Percentiles rank a stretch among this genome's conserved stretches.
These are phyloP conservation scores for Lantana camara DNA, from an alignment of 257 asterid species.

Conservation along the genomic window DNA sequence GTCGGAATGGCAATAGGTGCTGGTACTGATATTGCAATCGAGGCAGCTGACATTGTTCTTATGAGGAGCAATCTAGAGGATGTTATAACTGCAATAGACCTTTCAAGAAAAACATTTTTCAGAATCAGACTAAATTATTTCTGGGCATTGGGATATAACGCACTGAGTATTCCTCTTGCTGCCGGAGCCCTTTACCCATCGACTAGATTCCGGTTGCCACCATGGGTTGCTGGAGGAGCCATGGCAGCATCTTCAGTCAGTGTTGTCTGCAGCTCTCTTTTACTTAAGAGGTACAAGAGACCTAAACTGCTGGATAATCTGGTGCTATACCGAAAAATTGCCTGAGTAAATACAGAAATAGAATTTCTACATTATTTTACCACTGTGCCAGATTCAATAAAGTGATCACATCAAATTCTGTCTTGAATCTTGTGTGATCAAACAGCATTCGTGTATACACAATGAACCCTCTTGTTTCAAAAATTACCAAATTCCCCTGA, in stretches of 20 bases:
- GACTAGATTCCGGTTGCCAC: slow-evolving; percentile 78
- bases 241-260: slow-evolving; percentile 96
- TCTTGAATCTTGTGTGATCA: neutral
- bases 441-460: neutral
- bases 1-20: slow-evolving; percentile 92
- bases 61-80: slow-evolving; percentile 90
- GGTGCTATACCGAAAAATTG: slow-evolving; percentile 39
- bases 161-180: slow-evolving; percentile 74
- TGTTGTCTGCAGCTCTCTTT: slow-evolving; percentile 87
- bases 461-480: too few species aligned
- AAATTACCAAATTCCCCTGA: too few species aligned
- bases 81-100: slow-evolving; percentile 82
- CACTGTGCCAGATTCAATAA: neutral
- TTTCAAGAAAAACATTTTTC: slow-evolving; percentile 63
- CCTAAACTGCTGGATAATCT: slow-evolving; percentile 56
- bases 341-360: slow-evolving; percentile 29
- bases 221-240: slow-evolving; percentile 95
- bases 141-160: slow-evolving; percentile 83
- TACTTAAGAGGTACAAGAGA: slow-evolving; percentile 71
- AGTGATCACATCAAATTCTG: neutral
- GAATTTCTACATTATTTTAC: neutral
- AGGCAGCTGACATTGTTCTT: slow-evolving; percentile 87
- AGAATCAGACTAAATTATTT: slow-evolving; percentile 72
- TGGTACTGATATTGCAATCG: slow-evolving; percentile 86
- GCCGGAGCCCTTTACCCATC: slow-evolving; percentile 76